Evolutionary conservation across 306 rosid species (phyloP).

Genomic region (Leucaena leucocephala): DNA sequence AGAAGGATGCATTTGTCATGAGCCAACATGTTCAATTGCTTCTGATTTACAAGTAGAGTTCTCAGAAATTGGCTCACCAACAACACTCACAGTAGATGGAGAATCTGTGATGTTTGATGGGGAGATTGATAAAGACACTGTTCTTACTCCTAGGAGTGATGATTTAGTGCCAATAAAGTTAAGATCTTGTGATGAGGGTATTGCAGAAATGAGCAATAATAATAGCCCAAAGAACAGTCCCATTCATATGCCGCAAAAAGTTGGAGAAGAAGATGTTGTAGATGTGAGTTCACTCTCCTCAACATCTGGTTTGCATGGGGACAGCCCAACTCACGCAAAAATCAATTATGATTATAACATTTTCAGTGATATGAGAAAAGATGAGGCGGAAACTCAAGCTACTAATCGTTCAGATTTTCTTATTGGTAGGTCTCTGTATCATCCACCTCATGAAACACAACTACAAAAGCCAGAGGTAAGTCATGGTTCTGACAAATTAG

Average conservation of each 20-base stretch:
- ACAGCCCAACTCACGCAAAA: slow-evolving; percentile 32
- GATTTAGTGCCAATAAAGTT: slow-evolving; percentile 52
- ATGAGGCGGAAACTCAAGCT: slow-evolving; percentile 32
- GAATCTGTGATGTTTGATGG: slow-evolving; percentile 63
- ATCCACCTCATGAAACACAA: slow-evolving; percentile 31
- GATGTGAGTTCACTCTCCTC: slow-evolving; percentile 20
- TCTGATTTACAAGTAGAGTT: slow-evolving; percentile 94
- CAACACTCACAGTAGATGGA: slow-evolving; percentile 61
- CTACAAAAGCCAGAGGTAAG: slow-evolving; percentile 47
- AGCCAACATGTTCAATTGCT: slow-evolving; percentile 75
- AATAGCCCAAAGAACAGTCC: slow-evolving; percentile 29
- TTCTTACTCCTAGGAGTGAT: slow-evolving; percentile 39
- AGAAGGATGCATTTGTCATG: slow-evolving; percentile 49
- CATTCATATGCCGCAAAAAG: slow-evolving; percentile 12
- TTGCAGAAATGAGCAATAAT: slow-evolving; percentile 23
- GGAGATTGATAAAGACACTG: slow-evolving; percentile 59
- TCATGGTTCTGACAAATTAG: background rate
- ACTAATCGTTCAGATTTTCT: slow-evolving; percentile 36
- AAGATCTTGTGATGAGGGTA: slow-evolving; percentile 33
- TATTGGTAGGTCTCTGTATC: slow-evolving; percentile 34
- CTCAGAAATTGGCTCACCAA: slow-evolving; percentile 79
- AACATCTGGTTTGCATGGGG: slow-evolving; percentile 28
- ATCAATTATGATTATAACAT: slow-evolving; percentile 24
- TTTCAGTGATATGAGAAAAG: slow-evolving; percentile 31
- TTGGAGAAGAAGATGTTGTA: slow-evolving; percentile 41